Evolutionary conservation across 345 rosid species (phyloP), one percentile per base, ranked within the genome.

Genomic region (Ceriops zippeliana): DNA sequence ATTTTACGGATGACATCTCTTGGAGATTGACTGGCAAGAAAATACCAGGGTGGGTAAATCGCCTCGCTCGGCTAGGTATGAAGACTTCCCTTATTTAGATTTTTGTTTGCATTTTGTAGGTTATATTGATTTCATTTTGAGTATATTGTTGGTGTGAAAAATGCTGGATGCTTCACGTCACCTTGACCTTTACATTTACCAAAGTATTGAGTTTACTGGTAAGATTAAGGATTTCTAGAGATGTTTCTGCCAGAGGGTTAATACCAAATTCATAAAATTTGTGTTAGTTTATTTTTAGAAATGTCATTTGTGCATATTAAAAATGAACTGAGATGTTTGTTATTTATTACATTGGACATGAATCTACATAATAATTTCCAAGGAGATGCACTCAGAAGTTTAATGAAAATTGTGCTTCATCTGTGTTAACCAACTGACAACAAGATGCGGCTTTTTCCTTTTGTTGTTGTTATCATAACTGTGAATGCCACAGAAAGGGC

Each of bases 11-110:
- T 42, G 90, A 89, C 49, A 77, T 87, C 2, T 63, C 89, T 2
- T 59, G 54, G 67, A 89, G 86, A 78, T 75, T 89, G 83, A 83
- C 82, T 1, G 83, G 83, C 66, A 86, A 79, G 74, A 70, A 52
- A 52, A 81, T 87, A 77, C 96, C 96, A 21, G 84, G 90, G 52
- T 89, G 92, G 90, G 90, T 89, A 58, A 89, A 89, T 74, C 91
- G 96, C 71, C 81, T 89, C 32, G 96, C 92, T 3, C 83, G 83
- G 70, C 63, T 89, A 84, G 96, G 96, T 87, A 78, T 65, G 22
- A 13, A 60, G 49, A 67, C 27, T 31, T 58, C 28, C 58, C 22
- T 10, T 63, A 5, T 49, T 56, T 32, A 15, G 1, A 54, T 31
- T 3, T 70, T 35, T 57, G 52, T 63, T 13, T 26, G 49, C 49